phyloP scores from a whole-genome alignment of 1,139 yeast species.

The Taphrina flavorubra region DNA sequence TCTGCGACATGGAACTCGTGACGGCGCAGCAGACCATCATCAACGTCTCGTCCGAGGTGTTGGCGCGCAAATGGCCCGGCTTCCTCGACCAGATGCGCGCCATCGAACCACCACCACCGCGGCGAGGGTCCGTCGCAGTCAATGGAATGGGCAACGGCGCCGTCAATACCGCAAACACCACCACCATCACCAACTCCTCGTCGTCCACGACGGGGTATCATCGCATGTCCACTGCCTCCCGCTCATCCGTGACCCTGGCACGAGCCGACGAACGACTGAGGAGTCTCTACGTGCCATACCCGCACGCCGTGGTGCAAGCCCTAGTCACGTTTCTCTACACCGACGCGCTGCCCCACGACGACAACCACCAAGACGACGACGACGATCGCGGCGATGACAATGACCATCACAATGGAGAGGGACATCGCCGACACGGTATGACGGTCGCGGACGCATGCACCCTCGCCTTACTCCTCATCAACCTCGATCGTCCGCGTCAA shows the following conservation, averaged over 20 bases:
- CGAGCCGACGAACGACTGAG: constrained; percentile 28
- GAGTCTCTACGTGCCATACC: constrained; percentile 39
- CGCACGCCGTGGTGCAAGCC: constrained; percentile 34
- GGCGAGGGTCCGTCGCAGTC: background rate
- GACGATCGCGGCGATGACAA: no score
- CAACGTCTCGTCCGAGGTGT: constrained; percentile 42
- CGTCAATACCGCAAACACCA: no score
- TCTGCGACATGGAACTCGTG: constrained; percentile 43
- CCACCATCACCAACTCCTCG: background rate
- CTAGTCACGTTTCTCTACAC: constrained; percentile 40
- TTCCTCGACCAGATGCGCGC: constrained; percentile 12
- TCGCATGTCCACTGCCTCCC: background rate
- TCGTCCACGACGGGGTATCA: background rate
- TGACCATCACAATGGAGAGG: no score
- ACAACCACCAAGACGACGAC: background rate
- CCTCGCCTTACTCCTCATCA: constrained; percentile 18
- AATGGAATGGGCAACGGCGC: no score
- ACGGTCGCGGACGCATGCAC: background rate
- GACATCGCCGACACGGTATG: no score
- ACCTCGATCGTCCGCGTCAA: constrained; percentile 7
- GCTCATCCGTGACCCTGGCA: constrained; percentile 4
- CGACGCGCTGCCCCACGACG: constrained; percentile 23
- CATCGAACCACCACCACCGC: background rate
- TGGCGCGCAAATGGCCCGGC: constrained; percentile 41
- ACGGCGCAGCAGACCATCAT: constrained; percentile 41